These are phyloP conservation scores for Zygnema cylindricum DNA, from an alignment of 139 green algal species.

Conservation along the genomic window DNA sequence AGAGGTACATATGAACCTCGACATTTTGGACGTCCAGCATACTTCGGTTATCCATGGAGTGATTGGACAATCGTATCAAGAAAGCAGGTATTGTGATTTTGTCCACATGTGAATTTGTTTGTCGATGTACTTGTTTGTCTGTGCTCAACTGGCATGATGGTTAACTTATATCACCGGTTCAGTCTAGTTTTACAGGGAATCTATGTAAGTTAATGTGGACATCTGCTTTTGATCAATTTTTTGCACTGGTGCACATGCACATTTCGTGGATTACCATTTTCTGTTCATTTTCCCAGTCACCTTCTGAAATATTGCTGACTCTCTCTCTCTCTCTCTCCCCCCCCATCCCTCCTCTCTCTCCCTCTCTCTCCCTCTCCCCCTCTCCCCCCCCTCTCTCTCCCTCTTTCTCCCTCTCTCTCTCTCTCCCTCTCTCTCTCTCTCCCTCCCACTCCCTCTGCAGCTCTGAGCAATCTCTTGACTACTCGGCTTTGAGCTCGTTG, in stretches of 20 bases:
- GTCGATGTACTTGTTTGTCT: not conserved
- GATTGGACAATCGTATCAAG: constrained; percentile 46
- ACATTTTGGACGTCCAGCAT: constrained; percentile 14
- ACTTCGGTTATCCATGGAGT: constrained; percentile 37
- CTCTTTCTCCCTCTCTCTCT: no score
- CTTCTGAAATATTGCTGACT: no score
- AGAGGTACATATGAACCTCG: constrained; percentile 52
- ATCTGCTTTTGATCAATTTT: not conserved
- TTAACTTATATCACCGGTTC: no score
- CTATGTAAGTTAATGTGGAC: not conserved
- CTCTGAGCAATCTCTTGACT: not conserved
- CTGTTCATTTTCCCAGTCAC: no score
- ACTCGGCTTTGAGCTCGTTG: not conserved
- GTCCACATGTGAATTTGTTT: no score
- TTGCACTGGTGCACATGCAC: not conserved
- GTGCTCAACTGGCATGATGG: not conserved
- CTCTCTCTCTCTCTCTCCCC: no score
- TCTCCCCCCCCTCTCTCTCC: no score
- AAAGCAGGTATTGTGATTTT: not conserved
- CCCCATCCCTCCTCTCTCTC: no score
- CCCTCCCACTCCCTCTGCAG: not conserved
- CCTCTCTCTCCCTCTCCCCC: no score
- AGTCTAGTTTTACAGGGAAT: no score
- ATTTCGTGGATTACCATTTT: no score
- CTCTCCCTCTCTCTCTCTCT: not conserved